Evolutionary conservation across 1,284 basidiomycete species (phyloP), one percentile per base, ranked within the genome.

Genomic region (Sporisorium sorghi): DNA sequence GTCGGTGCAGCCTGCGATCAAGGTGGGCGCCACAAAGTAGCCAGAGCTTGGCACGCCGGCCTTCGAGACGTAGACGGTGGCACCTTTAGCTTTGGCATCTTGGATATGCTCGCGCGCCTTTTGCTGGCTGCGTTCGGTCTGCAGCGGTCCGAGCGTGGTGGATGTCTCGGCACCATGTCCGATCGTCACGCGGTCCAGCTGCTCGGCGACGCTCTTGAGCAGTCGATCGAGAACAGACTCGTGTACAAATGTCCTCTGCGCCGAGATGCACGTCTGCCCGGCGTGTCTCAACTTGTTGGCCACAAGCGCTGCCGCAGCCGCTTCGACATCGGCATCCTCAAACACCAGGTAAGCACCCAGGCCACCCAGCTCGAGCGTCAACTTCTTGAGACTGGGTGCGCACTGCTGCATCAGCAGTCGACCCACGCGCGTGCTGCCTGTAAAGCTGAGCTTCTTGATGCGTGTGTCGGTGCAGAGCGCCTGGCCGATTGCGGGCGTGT

Each of bases 281-380:
- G 90, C 91, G 26, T 88, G 88, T 50, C 97, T 90, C 89, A 98
- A 97, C 86, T 99, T 99, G 88, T 90, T 92, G 8, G 89, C 82
- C 65, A 97, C 88, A 3, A 93, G 92, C 54, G 88, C 94, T 71
- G 91, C 90, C 14, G 99, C 93, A 23, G 97, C 97, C 49, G 91
- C 90, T 59, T 94, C 92, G 57, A 99, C 88, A 83, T 99, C 91
- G 0, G 95, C 95, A 81, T 99, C 97, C 65, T 94, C 92, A 84
- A 99, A 99, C 8, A 99, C 93, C 72, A 97, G 94, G 86, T 96
- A 96, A 0, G 94, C 91, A 0, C 93, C 89, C 71, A 96, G 97
- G 48, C 95, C 95, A 10, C 88, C 88, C 28, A 78, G 75, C 65
- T 80, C 82, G 54, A 83, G 75, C 44, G 76, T 80, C 50, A 77